These are phyloP conservation scores for Petrea volubilis DNA, from an alignment of 257 asterid genomes.

Conservation along the genomic window DNA sequence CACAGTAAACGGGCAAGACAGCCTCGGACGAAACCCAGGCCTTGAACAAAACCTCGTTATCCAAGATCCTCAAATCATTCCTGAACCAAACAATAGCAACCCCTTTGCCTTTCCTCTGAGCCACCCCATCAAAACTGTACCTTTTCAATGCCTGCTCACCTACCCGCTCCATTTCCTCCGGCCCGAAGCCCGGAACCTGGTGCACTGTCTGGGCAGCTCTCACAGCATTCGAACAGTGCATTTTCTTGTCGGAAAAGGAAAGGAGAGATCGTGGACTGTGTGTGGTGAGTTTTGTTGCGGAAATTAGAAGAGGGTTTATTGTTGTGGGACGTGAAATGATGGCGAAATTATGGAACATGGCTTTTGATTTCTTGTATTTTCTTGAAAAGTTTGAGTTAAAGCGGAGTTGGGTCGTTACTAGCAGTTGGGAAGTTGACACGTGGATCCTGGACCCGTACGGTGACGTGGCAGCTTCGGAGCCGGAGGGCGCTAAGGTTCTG, in stretches of 20 bases:
- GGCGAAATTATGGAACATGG: slow-evolving; percentile 37
- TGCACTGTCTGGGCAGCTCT: slow-evolving; percentile 44
- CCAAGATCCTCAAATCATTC: slow-evolving; percentile 81
- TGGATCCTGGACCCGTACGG: slow-evolving; percentile 1
- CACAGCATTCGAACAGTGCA: slow-evolving; percentile 42
- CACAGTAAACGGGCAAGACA: slow-evolving; percentile 82
- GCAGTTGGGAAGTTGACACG: slow-evolving; percentile 46
- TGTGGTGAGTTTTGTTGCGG: slow-evolving; percentile 12
- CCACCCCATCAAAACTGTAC: slow-evolving; percentile 38
- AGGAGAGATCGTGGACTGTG: slow-evolving; percentile 3
- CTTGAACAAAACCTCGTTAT: slow-evolving; percentile 73
- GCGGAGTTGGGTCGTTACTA: slow-evolving; percentile 41
- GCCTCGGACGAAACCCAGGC: slow-evolving; percentile 83
- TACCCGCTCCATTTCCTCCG: slow-evolving; percentile 59
- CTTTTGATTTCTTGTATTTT: slow-evolving; percentile 8
- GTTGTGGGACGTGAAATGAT: slow-evolving; percentile 30
- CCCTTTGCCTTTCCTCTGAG: slow-evolving; percentile 66
- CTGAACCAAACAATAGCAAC: slow-evolving; percentile 91
- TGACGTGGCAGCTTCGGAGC: slow-evolving; percentile 45
- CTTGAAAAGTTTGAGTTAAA: not conserved
- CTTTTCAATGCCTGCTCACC: slow-evolving; percentile 48
- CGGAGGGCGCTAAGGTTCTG: slow-evolving; percentile 13
- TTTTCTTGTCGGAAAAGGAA: slow-evolving; percentile 4
- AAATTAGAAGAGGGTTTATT: slow-evolving; percentile 23
- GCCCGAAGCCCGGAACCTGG: slow-evolving; percentile 59